These are phyloP conservation scores for Chaetoceros tenuissimus DNA, from an alignment of 108 stramenopile species.

Conservation along the genomic window DNA sequence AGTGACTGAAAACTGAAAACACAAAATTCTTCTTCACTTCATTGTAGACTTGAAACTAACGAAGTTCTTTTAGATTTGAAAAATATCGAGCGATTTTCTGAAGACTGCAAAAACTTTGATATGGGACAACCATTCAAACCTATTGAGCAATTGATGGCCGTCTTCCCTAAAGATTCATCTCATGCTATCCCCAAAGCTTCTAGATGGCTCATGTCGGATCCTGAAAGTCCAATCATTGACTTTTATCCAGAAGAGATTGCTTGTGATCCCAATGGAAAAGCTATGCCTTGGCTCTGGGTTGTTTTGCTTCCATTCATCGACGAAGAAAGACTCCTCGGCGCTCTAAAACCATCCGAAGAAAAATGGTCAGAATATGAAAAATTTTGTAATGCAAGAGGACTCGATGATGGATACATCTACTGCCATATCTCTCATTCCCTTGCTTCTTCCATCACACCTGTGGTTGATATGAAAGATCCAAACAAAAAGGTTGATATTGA, in stretches of 20 bases:
- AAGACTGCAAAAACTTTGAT: slow-evolving; percentile 70
- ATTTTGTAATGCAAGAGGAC: slow-evolving; percentile 67
- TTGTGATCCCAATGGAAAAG: slow-evolving; percentile 97
- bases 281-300: slow-evolving; percentile 99
- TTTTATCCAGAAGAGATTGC: slow-evolving; percentile 92
- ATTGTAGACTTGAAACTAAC: no score
- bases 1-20: no score
- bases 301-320: slow-evolving; percentile 97
- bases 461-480: slow-evolving; percentile 42
- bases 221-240: slow-evolving; percentile 92
- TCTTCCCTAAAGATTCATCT: slow-evolving; percentile 89
- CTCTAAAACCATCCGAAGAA: slow-evolving; percentile 75
- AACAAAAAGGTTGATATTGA: slow-evolving; percentile 33
- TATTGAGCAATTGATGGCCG: slow-evolving; percentile 96
- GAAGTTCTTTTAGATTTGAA: no score
- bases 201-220: slow-evolving; percentile 84
- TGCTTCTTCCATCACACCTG: slow-evolving; percentile 34
- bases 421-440: slow-evolving; percentile 57
- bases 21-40: no score
- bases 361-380: slow-evolving; percentile 78
- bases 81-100: slow-evolving; percentile 85
- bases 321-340: slow-evolving; percentile 81
- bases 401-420: slow-evolving; percentile 83
- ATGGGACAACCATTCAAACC: slow-evolving; percentile 89
- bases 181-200: slow-evolving; percentile 91